phyloP scores from a whole-genome alignment of 352 stramenopile species.

The Phytophthora vignae region DNA sequence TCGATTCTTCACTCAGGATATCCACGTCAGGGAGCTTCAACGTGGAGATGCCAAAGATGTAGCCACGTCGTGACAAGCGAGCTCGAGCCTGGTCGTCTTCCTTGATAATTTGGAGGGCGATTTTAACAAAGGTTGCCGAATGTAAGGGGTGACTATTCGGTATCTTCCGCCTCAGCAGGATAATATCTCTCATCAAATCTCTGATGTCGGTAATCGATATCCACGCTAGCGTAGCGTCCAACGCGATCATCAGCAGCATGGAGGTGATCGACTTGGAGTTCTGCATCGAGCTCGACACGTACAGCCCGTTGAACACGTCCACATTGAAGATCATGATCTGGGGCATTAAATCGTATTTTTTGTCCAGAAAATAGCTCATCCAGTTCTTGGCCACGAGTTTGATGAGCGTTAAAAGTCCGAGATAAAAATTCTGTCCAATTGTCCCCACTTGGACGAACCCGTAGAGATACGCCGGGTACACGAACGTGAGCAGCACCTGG shows the following conservation, averaged over 20 bases:
- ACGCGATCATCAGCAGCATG: constrained; percentile 26
- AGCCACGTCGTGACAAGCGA: background rate
- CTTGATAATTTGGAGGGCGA: constrained; percentile 16
- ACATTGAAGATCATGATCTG: constrained; percentile 58
- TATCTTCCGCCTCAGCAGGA: constrained; percentile 17
- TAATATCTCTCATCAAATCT: constrained; percentile 6
- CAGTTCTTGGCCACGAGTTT: constrained; percentile 54
- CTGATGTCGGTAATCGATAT: constrained; percentile 33
- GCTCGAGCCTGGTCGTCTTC: background rate
- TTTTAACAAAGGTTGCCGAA: background rate
- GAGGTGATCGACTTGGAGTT: constrained; percentile 34
- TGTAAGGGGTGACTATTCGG: background rate
- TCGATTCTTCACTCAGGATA: background rate
- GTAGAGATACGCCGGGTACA: constrained; percentile 55
- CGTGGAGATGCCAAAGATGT: constrained; percentile 1
- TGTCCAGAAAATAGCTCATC: constrained; percentile 22
- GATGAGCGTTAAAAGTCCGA: constrained; percentile 43
- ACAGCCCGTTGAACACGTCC: constrained; percentile 54
- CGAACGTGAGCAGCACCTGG: constrained; percentile 27
- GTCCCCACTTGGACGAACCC: constrained; percentile 31
- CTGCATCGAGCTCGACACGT: constrained; percentile 47
- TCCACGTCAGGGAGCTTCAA: constrained; percentile 2
- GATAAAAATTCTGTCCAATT: constrained; percentile 29
- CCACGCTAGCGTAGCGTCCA: constrained; percentile 40
- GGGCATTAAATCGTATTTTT: constrained; percentile 36